Conservation (phyloP, 1,139 yeast genomes). For the Yamadazyma atmosphaerica region DNA sequence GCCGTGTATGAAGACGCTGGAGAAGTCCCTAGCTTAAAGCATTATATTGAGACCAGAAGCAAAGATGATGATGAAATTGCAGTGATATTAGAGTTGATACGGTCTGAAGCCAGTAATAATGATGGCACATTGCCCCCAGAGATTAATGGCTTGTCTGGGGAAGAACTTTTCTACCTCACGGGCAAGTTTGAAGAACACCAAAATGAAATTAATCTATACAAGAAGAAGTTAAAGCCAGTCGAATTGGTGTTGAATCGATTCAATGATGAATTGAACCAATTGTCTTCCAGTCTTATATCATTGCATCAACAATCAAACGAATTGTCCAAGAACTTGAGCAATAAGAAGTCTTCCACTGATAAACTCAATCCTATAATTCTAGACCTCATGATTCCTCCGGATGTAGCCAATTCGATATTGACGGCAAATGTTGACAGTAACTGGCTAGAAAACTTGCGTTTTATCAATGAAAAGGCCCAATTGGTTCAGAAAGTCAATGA, state of each 20-base stretch:
- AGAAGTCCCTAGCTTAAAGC: not conserved
- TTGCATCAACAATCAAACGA: slow-evolving; percentile 53
- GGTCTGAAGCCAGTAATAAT: slow-evolving; percentile 16
- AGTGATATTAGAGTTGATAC: slow-evolving; percentile 18
- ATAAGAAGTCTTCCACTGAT: slow-evolving; percentile 55
- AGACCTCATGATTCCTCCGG: slow-evolving; percentile 75
- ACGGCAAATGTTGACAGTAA: slow-evolving; percentile 45
- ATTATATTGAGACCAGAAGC: not conserved
- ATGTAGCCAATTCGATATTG: slow-evolving; percentile 48
- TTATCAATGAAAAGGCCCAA: slow-evolving; percentile 56
- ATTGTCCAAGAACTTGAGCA: slow-evolving; percentile 38
- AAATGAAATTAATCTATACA: slow-evolving; percentile 35
- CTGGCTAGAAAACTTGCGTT: slow-evolving; percentile 64
- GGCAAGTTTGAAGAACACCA: slow-evolving; percentile 33
- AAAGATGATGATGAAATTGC: slow-evolving; percentile 1
- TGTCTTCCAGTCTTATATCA: slow-evolving; percentile 61
- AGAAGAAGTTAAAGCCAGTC: slow-evolving; percentile 36
- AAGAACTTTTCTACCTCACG: slow-evolving; percentile 13
- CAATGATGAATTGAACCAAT: slow-evolving; percentile 53
- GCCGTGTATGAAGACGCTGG: not conserved
- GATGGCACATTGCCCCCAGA: slow-evolving; percentile 5
- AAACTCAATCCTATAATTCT: slow-evolving; percentile 70
- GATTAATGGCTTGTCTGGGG: slow-evolving; percentile 9
- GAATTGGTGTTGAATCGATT: slow-evolving; percentile 49
- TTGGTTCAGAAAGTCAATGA: slow-evolving; percentile 35